Evolutionary conservation across 257 asterid genomes (phyloP).

Genomic region (Salvia miltiorrhiza): DNA sequence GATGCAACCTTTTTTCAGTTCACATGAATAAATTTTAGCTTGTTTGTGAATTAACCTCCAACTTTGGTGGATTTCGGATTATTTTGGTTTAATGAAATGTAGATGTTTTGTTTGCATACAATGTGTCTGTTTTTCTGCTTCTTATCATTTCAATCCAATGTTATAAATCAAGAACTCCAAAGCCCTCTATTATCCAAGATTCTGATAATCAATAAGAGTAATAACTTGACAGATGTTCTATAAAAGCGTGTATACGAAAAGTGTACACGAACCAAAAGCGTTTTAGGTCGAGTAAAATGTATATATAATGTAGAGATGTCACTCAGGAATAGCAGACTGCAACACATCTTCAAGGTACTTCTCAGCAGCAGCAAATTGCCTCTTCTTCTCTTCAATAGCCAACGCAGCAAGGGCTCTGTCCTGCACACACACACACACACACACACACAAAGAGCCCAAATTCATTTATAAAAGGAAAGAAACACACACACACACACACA

Average conservation of each 20-base stretch:
- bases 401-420: constrained; percentile 91
- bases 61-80: constrained; percentile 9
- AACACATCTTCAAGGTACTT: constrained; percentile 93
- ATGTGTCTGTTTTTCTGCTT: not conserved
- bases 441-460: not conserved
- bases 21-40: constrained; percentile 9
- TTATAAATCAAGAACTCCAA: not conserved
- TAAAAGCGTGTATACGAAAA: not conserved
- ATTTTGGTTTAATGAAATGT: not conserved
- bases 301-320: not conserved
- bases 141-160: not conserved
- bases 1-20: not conserved
- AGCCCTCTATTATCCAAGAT: too few relatives aligned
- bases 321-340: constrained; percentile 60
- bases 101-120: not conserved
- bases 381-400: constrained; percentile 91
- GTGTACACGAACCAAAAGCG: not conserved
- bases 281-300: not conserved
- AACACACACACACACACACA: not conserved
- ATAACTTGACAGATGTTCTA: not conserved
- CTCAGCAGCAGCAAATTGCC: constrained; percentile 91
- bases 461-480: not conserved
- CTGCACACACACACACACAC: constrained; percentile 26
- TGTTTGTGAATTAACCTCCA: not conserved
- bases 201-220: too few relatives aligned